Base-by-base conservation (phyloP, 1,139 yeast genomes). In the Saccharomyces hybrid region DNA sequence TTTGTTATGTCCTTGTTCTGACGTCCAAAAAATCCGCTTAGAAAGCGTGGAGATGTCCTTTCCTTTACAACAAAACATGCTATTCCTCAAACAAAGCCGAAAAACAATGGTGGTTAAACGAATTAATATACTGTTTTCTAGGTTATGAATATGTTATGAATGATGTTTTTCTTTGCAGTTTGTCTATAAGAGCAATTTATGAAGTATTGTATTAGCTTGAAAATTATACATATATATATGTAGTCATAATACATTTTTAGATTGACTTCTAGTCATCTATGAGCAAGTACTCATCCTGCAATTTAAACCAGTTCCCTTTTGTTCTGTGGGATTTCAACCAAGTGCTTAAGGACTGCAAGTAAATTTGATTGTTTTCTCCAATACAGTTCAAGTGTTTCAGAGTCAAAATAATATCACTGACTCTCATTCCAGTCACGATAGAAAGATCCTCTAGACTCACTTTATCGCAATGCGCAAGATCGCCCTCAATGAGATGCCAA, bases 391-490 rank as follows among this genome's bases (percentile, higher is more conserved):
- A 81, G 60, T 78, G 74, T 57, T 82, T 82, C 54, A 90, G 69
- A 0, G 96, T 79, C 62, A 80, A 71, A 2, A 84, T 67, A 1
- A 89, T 75, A 67, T 91, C 97, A 42, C 82, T 85, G 11, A 76
- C 76, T 54, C 95, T 74, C 57, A 89, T 84, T 0, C 93, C 91
- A 0, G 96, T 87, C 2, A 65, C 69, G 11, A 67, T 67, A 0
- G 91, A 76, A 1, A 91, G 68, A 4, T 78, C 75, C 9, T 75
- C 75, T 13, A 88, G 64, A 0, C 83, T 75, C 9, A 82, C 67
- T 11, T 48, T 54, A 4, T 65, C 61, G 2, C 59, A 57, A 7
- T 64, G 59, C n/a, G 70, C 59, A 28, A 77, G 61, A 9, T 63
- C 61, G 0, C 81, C 81, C 44, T 66, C 70, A 0, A 75, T 53